Evolutionary conservation across 805 yeast genomes (phyloP).

Genomic region (Wickerhamiella galacta): DNA sequence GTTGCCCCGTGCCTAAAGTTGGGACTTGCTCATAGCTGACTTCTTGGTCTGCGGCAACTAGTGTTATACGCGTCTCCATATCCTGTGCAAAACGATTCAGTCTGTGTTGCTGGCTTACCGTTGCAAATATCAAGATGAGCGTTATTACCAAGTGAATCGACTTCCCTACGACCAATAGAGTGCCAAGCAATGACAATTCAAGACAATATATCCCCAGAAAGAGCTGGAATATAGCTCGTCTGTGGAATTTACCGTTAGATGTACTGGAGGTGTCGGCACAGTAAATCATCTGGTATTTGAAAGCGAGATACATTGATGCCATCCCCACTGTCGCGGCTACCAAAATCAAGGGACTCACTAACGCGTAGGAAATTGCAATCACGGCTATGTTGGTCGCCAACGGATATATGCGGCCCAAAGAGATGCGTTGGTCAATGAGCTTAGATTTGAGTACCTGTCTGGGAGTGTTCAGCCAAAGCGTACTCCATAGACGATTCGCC

Average conservation of each 20-base stretch:
- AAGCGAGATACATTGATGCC: conserved; percentile 40
- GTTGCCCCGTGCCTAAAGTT: too few species aligned
- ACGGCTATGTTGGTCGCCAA: conserved; percentile 60
- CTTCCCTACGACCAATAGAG: conserved; percentile 44
- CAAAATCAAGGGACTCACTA: conserved; percentile 64
- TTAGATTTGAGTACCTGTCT: conserved; percentile 34
- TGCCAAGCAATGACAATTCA: conserved; percentile 62
- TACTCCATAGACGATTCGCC: conserved; percentile 24
- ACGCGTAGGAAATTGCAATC: conserved; percentile 61
- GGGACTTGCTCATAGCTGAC: too few species aligned
- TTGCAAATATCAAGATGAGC: conserved; percentile 33
- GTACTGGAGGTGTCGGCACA: conserved; percentile 22
- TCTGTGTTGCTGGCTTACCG: conserved; percentile 41
- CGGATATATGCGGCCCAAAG: conserved; percentile 73
- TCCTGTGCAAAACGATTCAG: conserved; percentile 30
- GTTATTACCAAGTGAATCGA: conserved; percentile 38
- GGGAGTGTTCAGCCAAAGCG: conserved; percentile 39
- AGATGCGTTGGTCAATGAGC: conserved; percentile 29
- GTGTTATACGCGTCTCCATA: conserved; percentile 23
- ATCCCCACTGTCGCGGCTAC: conserved; percentile 43
- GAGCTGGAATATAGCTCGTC: conserved; percentile 57
- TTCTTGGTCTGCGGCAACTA: too few species aligned
- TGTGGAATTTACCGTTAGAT: conserved; percentile 45
- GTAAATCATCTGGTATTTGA: conserved; percentile 51
- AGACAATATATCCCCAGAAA: conserved; percentile 70